These are phyloP conservation scores for Hibiscus mutabilis DNA, from an alignment of 345 rosid species.

Conservation along the genomic window DNA sequence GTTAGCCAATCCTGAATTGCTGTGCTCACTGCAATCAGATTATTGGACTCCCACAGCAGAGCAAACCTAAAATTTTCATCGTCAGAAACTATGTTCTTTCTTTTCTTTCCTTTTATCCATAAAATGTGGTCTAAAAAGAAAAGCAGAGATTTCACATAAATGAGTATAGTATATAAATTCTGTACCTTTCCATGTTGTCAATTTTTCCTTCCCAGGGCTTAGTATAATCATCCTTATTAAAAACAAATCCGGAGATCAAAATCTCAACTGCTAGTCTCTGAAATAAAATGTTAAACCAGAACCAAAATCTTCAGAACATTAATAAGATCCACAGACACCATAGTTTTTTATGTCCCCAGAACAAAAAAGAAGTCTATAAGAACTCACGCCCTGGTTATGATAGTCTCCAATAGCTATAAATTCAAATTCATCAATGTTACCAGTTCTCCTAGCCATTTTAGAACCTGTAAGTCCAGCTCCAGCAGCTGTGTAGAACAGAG, in stretches of 20 bases:
- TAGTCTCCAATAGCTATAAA: conserved; percentile 77
- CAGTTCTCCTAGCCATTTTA: conserved; percentile 89
- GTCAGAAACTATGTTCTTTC: neutral
- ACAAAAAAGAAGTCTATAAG: neutral
- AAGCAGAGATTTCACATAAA: conserved; percentile 6
- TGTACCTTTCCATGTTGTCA: conserved; percentile 82
- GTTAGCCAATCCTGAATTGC: conserved; percentile 98
- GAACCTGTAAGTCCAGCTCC: conserved; percentile 97
- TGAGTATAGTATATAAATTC: neutral
- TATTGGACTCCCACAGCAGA: conserved; percentile 87
- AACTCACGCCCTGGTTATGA: conserved; percentile 74
- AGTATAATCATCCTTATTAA: conserved; percentile 62
- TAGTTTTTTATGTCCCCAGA: neutral
- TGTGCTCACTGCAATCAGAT: conserved; percentile 88
- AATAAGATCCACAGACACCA: neutral
- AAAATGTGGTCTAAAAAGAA: neutral
- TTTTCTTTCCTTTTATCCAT: neutral
- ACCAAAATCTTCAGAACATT: conserved; percentile 24
- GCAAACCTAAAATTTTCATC: conserved; percentile 37
- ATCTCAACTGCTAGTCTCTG: conserved; percentile 93
- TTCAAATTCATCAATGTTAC: conserved; percentile 84
- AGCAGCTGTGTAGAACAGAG: conserved; percentile 53
- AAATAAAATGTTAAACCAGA: conserved; percentile 18
- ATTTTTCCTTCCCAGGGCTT: conserved; percentile 83
- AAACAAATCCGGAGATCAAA: conserved; percentile 71